Conservation (phyloP, 352 stramenopile species). For the Phytopythium aichiense region DNA sequence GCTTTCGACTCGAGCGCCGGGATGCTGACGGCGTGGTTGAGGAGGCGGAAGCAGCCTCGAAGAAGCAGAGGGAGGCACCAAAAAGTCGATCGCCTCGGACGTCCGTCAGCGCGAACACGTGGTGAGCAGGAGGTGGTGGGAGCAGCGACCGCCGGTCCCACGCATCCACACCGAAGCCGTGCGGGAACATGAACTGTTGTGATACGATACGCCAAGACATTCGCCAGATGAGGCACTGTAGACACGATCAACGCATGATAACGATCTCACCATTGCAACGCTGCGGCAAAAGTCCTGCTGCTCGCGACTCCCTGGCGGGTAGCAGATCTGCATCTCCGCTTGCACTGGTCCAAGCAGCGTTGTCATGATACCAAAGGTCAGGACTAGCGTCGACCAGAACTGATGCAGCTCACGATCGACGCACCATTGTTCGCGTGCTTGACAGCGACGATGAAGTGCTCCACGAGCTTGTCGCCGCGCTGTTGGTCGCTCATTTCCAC, state of each 20-base stretch:
- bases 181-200: constrained; percentile 47
- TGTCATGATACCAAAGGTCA: not conserved
- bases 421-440: constrained; percentile 13
- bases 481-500: constrained; percentile 3
- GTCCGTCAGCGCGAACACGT: constrained; percentile 49
- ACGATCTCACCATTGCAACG: constrained; percentile 32
- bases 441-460: constrained; percentile 41
- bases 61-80: constrained; percentile 46
- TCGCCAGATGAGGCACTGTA: not conserved
- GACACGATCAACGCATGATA: not conserved
- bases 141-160: constrained; percentile 9
- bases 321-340: constrained; percentile 31
- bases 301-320: constrained; percentile 22
- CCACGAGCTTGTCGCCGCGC: constrained; percentile 20
- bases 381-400: not conserved
- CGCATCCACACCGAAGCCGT: constrained; percentile 26
- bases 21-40: not conserved
- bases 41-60: constrained; percentile 17
- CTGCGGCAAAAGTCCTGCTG: constrained; percentile 42
- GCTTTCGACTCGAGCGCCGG: not conserved
- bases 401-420: not conserved
- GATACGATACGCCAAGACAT: not conserved
- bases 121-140: constrained; percentile 36
- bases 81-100: constrained; percentile 37
- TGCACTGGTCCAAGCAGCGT: not conserved